phyloP scores from a whole-genome alignment of 768 basidiomycete species.

The Leucosporidium yakuticum region DNA sequence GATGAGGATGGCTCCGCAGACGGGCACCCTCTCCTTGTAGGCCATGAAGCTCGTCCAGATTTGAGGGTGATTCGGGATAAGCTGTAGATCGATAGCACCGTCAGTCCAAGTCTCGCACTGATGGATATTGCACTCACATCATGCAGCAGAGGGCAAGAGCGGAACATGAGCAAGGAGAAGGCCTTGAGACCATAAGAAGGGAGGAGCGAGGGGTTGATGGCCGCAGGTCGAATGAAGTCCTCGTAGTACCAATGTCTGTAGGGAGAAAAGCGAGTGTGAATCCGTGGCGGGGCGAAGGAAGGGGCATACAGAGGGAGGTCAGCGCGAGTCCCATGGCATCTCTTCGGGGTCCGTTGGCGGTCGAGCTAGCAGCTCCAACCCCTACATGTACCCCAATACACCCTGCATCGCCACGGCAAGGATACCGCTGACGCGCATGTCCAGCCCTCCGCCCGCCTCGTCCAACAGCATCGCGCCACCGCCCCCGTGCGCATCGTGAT shows the following conservation, averaged over 20 bases:
- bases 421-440: too few species aligned
- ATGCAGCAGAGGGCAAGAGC: conserved; percentile 26
- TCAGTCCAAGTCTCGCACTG: background rate
- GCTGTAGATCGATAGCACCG: background rate
- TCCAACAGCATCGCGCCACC: too few species aligned
- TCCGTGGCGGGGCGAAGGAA: too few species aligned
- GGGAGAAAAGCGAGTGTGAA: background rate
- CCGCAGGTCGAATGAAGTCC: conserved; percentile 81
- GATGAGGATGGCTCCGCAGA: conserved; percentile 95
- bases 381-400: too few species aligned
- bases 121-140: conserved; percentile 11
- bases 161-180: conserved; percentile 58
- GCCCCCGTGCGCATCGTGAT: too few species aligned
- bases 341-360: too few species aligned
- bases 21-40: conserved; percentile 94
- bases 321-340: too few species aligned
- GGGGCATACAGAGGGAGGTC: background rate
- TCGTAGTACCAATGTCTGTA: conserved; percentile 98
- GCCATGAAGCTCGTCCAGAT: conserved; percentile 63
- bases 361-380: too few species aligned
- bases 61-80: conserved; percentile 29
- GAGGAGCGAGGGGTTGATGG: conserved; percentile 64
- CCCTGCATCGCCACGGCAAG: too few species aligned
- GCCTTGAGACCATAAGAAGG: conserved; percentile 83
- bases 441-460: too few species aligned